Evolutionary conservation across 345 rosid species (phyloP).

Genomic region (Durio zibethinus): DNA sequence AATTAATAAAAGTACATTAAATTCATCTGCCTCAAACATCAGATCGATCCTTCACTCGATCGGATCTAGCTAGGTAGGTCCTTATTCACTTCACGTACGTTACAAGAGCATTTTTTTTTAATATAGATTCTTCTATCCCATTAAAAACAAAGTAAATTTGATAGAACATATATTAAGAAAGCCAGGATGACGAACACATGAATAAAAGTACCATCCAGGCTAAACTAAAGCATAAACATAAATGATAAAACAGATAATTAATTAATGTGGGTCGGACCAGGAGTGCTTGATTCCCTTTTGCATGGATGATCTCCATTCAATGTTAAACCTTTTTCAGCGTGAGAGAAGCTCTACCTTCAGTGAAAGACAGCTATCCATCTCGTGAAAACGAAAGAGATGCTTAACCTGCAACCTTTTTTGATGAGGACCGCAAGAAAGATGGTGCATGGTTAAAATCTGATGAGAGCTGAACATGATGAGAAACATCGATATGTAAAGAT

Average conservation of each 20-base stretch:
- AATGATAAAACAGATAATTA: background rate
- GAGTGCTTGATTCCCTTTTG: slow-evolving; percentile 50
- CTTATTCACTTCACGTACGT: background rate
- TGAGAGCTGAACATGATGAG: background rate
- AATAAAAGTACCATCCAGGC: too few relatives aligned
- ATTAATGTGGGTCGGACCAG: slow-evolving; percentile 46
- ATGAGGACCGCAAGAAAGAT: background rate
- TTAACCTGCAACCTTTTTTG: background rate
- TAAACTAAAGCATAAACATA: too few relatives aligned
- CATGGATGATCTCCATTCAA: background rate
- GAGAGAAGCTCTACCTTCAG: background rate
- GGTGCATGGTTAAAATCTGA: background rate
- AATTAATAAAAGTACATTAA: slow-evolving; percentile 4
- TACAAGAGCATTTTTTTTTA: background rate
- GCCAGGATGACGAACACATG: background rate
- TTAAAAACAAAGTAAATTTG: background rate
- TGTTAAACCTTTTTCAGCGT: background rate
- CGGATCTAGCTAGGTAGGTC: background rate
- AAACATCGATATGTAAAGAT: background rate
- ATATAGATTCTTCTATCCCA: background rate
- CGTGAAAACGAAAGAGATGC: background rate
- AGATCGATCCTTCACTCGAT: background rate
- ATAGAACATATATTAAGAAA: background rate
- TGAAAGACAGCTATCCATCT: background rate
- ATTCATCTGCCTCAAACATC: background rate